Evolutionary conservation across 495 filamentous ascomycete species (phyloP), one percentile per base, ranked within the genome.

Genomic region (Talaromyces thailandensis): DNA sequence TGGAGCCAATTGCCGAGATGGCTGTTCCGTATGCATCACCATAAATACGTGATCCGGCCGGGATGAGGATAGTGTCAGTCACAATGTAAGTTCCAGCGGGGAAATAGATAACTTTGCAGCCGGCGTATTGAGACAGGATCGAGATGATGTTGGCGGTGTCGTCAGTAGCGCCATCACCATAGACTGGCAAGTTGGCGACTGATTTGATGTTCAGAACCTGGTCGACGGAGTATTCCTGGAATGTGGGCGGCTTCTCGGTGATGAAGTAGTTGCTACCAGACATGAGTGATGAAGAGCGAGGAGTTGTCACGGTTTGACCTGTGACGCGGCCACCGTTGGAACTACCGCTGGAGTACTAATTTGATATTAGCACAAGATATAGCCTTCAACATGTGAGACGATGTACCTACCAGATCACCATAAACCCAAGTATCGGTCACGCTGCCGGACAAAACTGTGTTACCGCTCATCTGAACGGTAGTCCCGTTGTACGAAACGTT

Each of bases 1-100:
- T 75, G 43, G 68, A 35, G 12, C 86, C 86, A 7, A 68, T 67
- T 6, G 67, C 80, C 8, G 79, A 70, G 56, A 86, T 83, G 3
- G 79, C 76, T 26, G 79, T 68, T 68, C 76, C 68, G 48, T 71
- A 84, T 12, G 75, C 75, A 63, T 86, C 82, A 26, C 84, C 84
- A 3, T 86, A 78, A 26, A 86, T 82, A 8, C 77, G 75, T 14
- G 79, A 77, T 8, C 79, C 79, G 0, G 75, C 68, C 0, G 85
- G 86, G 43, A 88, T 70, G 40, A 73, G 64, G 40, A 90, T 66
- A 0, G 86, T 89, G 25, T 76, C 70, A 5, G 75, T 84, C 37
- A 88, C 80, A 7, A 79, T 67, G 65, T 90, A 90, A 0, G 79
- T 79, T 11, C 87, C 86, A 24, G 75, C 72, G 3, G 86, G 85